Evolutionary conservation across 768 basidiomycete species (phyloP).

Genomic region (Naganishia kalamii): DNA sequence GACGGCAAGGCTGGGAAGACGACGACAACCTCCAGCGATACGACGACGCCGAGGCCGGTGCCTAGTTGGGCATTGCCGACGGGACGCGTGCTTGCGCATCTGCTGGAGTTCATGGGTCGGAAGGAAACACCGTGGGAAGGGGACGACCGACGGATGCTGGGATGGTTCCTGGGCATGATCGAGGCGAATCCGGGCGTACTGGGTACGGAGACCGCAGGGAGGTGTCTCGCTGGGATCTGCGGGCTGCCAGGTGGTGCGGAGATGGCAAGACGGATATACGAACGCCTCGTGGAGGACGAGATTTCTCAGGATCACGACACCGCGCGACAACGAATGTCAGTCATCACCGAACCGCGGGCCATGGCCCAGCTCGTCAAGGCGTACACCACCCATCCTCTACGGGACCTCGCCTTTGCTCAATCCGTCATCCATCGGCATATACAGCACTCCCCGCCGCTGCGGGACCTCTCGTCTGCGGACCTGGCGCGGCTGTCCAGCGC

Average conservation of each 20-base stretch:
- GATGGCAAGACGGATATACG: background rate
- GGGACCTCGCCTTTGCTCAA: background rate
- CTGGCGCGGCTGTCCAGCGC: constrained; percentile 7
- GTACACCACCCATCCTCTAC: background rate
- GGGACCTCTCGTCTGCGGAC: background rate
- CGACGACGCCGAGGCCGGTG: too few species aligned
- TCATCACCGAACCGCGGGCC: background rate
- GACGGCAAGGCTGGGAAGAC: too few species aligned
- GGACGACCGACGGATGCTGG: background rate
- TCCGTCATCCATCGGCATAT: background rate
- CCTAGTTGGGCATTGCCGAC: too few species aligned
- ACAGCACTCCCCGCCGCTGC: constrained; percentile 4
- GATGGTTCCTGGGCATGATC: background rate
- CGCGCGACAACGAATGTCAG: background rate
- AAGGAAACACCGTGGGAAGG: background rate
- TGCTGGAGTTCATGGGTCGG: background rate
- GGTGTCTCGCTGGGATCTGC: background rate
- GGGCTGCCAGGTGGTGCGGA: background rate
- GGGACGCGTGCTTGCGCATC: constrained; percentile 2
- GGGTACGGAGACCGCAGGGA: background rate
- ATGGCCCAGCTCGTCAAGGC: constrained; percentile 4
- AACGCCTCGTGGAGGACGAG: background rate
- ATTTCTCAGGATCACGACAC: background rate
- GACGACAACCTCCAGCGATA: too few species aligned
- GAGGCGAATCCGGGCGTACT: background rate